These are phyloP conservation scores for Vitis rotundifolia DNA, from an alignment of 164 flowering plant genomes.

Conservation along the genomic window DNA sequence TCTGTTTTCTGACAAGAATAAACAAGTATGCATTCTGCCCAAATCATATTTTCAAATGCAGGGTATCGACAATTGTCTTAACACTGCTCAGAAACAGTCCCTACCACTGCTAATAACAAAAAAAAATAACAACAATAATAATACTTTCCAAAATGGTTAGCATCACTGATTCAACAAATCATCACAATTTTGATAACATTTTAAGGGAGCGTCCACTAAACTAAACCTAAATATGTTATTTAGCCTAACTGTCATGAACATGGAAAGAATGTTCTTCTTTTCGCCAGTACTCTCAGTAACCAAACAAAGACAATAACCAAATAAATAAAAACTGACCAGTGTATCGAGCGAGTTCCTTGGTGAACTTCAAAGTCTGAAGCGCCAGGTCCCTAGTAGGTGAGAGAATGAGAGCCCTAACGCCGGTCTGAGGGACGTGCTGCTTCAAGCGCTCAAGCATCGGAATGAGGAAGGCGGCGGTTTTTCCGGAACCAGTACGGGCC, in stretches of 20 bases:
- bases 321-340: slow-evolving; percentile 50
- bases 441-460: slow-evolving; percentile 85
- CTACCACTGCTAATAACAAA: not conserved
- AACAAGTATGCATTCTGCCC: no score
- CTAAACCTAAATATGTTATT: not conserved
- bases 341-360: slow-evolving; percentile 72
- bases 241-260: no score
- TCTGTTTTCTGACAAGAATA: no score
- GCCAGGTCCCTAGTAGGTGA: slow-evolving; percentile 93
- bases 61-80: not conserved
- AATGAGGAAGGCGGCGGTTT: slow-evolving; percentile 89
- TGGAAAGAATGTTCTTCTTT: not conserved
- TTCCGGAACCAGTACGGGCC: slow-evolving; percentile 98
- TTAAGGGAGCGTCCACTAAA: not conserved
- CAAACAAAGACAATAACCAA: not conserved
- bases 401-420: slow-evolving; percentile 81
- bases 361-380: slow-evolving; percentile 81
- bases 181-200: no score
- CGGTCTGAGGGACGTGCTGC: slow-evolving; percentile 69
- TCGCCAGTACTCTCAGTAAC: not conserved
- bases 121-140: no score
- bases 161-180: not conserved
- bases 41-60: no score
- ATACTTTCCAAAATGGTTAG: no score
- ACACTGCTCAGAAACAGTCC: not conserved